These are phyloP conservation scores for Capronia coronata DNA, from an alignment of 2,329 filamentous ascomycete species.

Conservation along the genomic window DNA sequence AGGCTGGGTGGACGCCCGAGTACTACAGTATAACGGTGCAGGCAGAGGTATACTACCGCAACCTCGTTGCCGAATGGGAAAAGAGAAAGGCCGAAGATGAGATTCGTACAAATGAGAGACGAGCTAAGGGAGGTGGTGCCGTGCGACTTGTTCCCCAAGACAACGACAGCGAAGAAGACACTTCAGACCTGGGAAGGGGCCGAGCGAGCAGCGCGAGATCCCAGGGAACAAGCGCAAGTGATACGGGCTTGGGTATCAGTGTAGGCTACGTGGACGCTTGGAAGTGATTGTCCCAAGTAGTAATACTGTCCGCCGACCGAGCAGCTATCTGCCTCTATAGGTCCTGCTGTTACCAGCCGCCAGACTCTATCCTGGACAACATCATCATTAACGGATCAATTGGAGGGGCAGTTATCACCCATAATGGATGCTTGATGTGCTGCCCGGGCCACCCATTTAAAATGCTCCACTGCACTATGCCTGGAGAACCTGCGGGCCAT, in stretches of 20 bases:
- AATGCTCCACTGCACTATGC: too few relatives aligned
- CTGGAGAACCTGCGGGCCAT: too few relatives aligned
- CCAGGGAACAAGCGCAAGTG: constrained; percentile 13
- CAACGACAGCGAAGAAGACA: constrained; percentile 20
- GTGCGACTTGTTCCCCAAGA: constrained; percentile 23
- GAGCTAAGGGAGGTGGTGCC: constrained; percentile 18
- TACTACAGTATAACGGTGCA: constrained; percentile 75
- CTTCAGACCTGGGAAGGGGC: constrained; percentile 11
- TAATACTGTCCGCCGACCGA: too few relatives aligned
- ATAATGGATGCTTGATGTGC: too few relatives aligned
- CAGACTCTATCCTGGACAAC: too few relatives aligned
- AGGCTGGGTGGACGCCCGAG: constrained; percentile 76
- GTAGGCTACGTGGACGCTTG: constrained; percentile 21
- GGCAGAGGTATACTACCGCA: constrained; percentile 77
- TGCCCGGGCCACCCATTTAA: too few relatives aligned
- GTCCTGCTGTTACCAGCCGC: too few relatives aligned
- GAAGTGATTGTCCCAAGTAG: constrained; percentile 13
- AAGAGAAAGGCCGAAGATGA: constrained; percentile 48
- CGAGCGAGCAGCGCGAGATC: constrained; percentile 19
- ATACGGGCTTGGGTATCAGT: constrained; percentile 26
- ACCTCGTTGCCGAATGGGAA: constrained; percentile 65
- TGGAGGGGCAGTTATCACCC: too few relatives aligned
- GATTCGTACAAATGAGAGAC: constrained; percentile 19
- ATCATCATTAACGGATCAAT: too few relatives aligned
- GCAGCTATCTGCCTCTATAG: too few relatives aligned